These are phyloP conservation scores for Closterium sp. DNA, from an alignment of 139 green algal genomes.

Conservation along the genomic window DNA sequence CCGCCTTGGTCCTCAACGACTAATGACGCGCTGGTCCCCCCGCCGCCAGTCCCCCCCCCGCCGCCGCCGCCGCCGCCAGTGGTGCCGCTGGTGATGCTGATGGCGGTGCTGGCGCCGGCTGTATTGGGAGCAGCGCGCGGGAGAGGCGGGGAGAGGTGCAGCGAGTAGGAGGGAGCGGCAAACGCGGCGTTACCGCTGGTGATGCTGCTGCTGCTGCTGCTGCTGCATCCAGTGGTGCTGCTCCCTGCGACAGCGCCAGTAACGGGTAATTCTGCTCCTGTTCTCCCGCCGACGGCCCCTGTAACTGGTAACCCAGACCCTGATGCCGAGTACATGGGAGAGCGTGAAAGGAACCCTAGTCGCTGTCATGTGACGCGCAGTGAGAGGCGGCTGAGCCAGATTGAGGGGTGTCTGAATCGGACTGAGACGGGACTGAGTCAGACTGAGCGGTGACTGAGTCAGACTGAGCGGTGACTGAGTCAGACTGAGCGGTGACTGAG, in stretches of 20 bases:
- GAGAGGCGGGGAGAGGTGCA: not conserved
- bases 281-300: not conserved
- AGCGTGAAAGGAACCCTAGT: not conserved
- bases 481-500: not conserved
- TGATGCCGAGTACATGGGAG: not conserved
- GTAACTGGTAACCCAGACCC: not conserved
- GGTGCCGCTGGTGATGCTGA: not conserved
- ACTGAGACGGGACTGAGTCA: not conserved
- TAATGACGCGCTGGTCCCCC: not conserved
- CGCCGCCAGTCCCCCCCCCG: no score
- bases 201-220: not conserved
- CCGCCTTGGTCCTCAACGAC: not conserved
- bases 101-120: not conserved
- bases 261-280: not conserved
- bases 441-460: not conserved
- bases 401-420: not conserved
- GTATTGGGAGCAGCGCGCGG: not conserved
- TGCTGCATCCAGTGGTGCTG: not conserved
- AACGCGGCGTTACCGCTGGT: not conserved
- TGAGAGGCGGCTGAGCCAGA: not conserved
- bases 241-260: not conserved
- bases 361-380: not conserved
- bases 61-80: no score
- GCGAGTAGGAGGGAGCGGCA: not conserved
- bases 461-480: not conserved